Evolutionary conservation across 768 basidiomycete genomes (phyloP).

Genomic region (Rhizopogon vinicolor): DNA sequence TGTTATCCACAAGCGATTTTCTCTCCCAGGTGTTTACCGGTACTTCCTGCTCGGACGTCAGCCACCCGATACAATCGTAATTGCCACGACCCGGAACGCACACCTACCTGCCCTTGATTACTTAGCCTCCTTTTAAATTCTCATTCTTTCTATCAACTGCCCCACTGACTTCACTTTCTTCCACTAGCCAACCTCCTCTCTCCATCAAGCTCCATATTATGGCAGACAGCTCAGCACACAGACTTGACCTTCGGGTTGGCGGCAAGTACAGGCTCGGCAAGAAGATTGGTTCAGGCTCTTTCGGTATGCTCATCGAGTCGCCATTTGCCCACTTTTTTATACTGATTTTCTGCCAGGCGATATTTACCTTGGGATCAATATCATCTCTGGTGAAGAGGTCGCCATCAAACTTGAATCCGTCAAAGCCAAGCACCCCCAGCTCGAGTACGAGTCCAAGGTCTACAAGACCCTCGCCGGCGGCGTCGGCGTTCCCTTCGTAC

Average conservation of each 20-base stretch:
- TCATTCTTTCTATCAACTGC: constrained; percentile 9
- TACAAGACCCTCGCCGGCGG: constrained; percentile 99
- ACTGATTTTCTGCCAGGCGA: constrained; percentile 56
- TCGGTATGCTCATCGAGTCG: constrained; percentile 56
- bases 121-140: constrained; percentile 13
- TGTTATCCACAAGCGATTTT: not conserved
- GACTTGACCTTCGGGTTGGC: constrained; percentile 84
- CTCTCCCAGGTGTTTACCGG: not conserved
- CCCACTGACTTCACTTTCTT: constrained; percentile 12
- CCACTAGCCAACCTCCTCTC: constrained; percentile 8
- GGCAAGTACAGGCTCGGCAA: constrained; percentile 98
- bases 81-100: constrained; percentile 25
- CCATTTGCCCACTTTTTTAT: not conserved
- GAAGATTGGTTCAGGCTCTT: constrained; percentile 99
- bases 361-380: constrained; percentile 99
- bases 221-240: constrained; percentile 68
- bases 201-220: constrained; percentile 34
- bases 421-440: constrained; percentile 99
- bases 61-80: constrained; percentile 33
- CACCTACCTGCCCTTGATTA: constrained; percentile 23
- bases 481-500: constrained; percentile 96
- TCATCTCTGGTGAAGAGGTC: constrained; percentile 99
- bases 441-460: constrained; percentile 95
- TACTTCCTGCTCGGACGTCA: constrained; percentile 18
- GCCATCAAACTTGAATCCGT: constrained; percentile 99